phyloP scores from a whole-genome alignment of 805 yeast genomes.

The Saccharomycopsis selenospora region DNA sequence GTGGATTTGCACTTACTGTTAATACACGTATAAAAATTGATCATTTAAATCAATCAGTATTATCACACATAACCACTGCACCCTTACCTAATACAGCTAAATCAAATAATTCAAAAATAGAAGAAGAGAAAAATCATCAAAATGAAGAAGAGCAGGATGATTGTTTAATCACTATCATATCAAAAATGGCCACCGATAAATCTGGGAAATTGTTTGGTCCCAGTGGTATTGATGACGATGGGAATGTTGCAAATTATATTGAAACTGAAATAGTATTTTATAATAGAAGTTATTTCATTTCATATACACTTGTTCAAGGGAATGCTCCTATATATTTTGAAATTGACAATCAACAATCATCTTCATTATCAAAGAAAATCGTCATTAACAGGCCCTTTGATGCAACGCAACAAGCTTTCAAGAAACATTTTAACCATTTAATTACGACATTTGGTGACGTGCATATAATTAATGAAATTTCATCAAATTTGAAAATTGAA shows the following conservation, averaged over 20 bases:
- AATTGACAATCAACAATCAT: constrained; percentile 53
- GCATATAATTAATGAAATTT: constrained; percentile 68
- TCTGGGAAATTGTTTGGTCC: constrained; percentile 84
- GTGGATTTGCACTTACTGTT: constrained; percentile 85
- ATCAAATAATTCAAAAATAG: constrained; percentile 19
- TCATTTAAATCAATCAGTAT: neutral
- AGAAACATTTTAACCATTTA: constrained; percentile 68
- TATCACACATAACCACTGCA: neutral
- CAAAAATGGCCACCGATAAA: constrained; percentile 83
- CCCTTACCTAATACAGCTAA: neutral
- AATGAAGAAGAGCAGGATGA: constrained; percentile 21
- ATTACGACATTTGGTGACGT: constrained; percentile 76
- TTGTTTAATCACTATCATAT: constrained; percentile 60
- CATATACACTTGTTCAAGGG: constrained; percentile 83
- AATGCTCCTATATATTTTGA: constrained; percentile 95
- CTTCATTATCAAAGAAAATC: constrained; percentile 63
- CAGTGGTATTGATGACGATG: constrained; percentile 87
- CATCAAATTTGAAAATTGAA: constrained; percentile 1
- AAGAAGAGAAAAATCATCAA: constrained; percentile 21
- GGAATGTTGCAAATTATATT: constrained; percentile 84
- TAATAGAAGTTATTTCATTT: constrained; percentile 42
- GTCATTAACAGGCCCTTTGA: constrained; percentile 71
- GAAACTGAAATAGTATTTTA: constrained; percentile 80
- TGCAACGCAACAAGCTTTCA: constrained; percentile 82
- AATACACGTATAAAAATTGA: constrained; percentile 25